Evolutionary conservation across 768 basidiomycete species (phyloP).

Genomic region (Trametes cingulata): DNA sequence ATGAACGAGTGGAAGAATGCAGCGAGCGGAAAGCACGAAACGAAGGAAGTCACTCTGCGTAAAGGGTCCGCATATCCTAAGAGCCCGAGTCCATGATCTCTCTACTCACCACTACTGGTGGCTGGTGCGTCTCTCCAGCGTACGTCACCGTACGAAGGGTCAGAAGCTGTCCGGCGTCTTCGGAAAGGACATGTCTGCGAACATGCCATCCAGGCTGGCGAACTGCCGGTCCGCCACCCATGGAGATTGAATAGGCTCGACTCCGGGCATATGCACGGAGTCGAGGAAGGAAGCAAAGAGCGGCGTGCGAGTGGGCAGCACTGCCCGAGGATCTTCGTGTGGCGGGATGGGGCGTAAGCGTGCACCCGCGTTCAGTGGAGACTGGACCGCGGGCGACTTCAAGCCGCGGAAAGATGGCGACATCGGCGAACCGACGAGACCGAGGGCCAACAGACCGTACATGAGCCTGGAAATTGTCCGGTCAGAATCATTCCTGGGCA

Average conservation of each 20-base stretch:
- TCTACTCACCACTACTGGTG: slow-evolving; percentile 6
- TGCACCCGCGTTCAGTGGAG: neutral
- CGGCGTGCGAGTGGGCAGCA: slow-evolving; percentile 22
- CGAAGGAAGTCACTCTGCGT: slow-evolving; percentile 22
- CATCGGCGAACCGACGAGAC: slow-evolving; percentile 22
- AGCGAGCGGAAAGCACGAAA: slow-evolving; percentile 21
- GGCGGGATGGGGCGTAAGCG: slow-evolving; percentile 18
- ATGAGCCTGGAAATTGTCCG: slow-evolving; percentile 12
- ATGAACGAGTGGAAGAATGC: slow-evolving; percentile 20
- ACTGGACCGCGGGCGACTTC: slow-evolving; percentile 12
- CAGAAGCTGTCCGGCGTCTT: slow-evolving; percentile 20
- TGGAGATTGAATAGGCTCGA: slow-evolving; percentile 26
- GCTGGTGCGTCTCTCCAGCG: neutral
- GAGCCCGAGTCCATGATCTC: slow-evolving; percentile 17
- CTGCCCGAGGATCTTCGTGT: slow-evolving; percentile 22
- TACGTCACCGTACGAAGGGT: neutral
- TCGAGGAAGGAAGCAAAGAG: slow-evolving; percentile 27
- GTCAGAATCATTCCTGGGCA: neutral
- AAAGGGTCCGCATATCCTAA: slow-evolving; percentile 20
- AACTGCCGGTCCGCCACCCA: slow-evolving; percentile 22
- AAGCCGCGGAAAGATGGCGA: slow-evolving; percentile 16
- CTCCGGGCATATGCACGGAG: slow-evolving; percentile 21
- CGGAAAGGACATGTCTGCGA: slow-evolving; percentile 22
- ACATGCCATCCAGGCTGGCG: slow-evolving; percentile 21
- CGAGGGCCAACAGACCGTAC: slow-evolving; percentile 25